Conservation (phyloP, 805 yeast genomes). For the Debaryomyces hansenii region DNA sequence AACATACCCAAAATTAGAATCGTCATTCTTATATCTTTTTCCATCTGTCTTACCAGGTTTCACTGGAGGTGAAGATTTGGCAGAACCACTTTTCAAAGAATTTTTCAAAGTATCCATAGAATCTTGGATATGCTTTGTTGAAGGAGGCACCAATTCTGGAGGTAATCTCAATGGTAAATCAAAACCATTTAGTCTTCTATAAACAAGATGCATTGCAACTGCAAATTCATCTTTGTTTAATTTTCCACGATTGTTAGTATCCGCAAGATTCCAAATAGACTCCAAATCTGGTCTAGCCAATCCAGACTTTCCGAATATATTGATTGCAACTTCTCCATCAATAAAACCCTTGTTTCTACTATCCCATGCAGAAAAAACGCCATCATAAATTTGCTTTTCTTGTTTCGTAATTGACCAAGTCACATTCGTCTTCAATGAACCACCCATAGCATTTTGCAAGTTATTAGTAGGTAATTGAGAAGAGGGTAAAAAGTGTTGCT, state of each 20-base stretch:
- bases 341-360: slow-evolving; percentile 62
- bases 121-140: slow-evolving; percentile 71
- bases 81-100: slow-evolving; percentile 46
- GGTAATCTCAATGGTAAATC: slow-evolving; percentile 84
- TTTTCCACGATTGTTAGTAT: slow-evolving; percentile 77
- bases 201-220: slow-evolving; percentile 95
- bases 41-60: slow-evolving; percentile 28
- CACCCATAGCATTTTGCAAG: slow-evolving; percentile 45
- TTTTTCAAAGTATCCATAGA: slow-evolving; percentile 71
- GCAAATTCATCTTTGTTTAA: slow-evolving; percentile 90
- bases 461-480: slow-evolving; percentile 36
- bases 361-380: slow-evolving; percentile 89
- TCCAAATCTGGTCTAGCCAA: slow-evolving; percentile 82
- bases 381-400: slow-evolving; percentile 83
- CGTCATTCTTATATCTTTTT: slow-evolving; percentile 64
- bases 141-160: slow-evolving; percentile 87
- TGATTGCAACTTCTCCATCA: slow-evolving; percentile 79
- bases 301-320: slow-evolving; percentile 88
- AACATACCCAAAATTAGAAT: slow-evolving; percentile 63
- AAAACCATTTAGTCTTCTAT: slow-evolving; percentile 84
- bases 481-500: slow-evolving; percentile 64
- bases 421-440: slow-evolving; percentile 51
- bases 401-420: slow-evolving; percentile 84
- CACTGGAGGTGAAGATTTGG: slow-evolving; percentile 13
- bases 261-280: slow-evolving; percentile 87